A percentile compares a stretch with the other conserved stretches of the same genome.
Evolutionary conservation across 2,329 filamentous ascomycete genomes (phyloP).

Genomic region (Albophoma yamanashiensis): DNA sequence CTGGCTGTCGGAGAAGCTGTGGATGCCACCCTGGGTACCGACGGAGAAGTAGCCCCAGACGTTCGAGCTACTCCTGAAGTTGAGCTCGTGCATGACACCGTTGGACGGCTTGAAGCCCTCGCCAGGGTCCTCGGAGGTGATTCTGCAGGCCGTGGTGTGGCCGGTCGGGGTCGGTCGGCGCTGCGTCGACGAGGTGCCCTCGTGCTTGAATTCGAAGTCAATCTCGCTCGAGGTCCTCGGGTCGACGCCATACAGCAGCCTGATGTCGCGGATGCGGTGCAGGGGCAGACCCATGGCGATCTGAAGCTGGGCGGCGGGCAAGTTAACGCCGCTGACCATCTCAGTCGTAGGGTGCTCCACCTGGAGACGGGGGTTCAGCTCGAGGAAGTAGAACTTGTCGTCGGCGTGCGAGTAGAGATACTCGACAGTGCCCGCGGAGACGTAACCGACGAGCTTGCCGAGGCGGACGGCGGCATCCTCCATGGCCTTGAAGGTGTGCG

Average conservation of each 20-base stretch:
- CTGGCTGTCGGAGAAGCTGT: slow-evolving; percentile 98
- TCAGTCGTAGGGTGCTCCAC: slow-evolving; percentile 99
- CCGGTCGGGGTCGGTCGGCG: slow-evolving; percentile 87
- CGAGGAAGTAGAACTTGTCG: slow-evolving; percentile 98
- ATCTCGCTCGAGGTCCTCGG: slow-evolving; percentile 78
- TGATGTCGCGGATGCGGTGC: slow-evolving; percentile 91
- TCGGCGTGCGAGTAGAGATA: slow-evolving; percentile 97
- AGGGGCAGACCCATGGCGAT: slow-evolving; percentile 97
- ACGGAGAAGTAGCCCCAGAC: slow-evolving; percentile 99
- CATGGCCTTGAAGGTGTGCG: slow-evolving; percentile 86
- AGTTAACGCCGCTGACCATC: slow-evolving; percentile 96
- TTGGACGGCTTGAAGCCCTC: slow-evolving; percentile 99
- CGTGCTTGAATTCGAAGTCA: slow-evolving; percentile 90
- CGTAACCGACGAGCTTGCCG: slow-evolving; percentile 90
- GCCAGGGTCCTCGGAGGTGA: slow-evolving; percentile 96
- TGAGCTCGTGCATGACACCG: slow-evolving; percentile 97
- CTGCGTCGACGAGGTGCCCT: slow-evolving; percentile 69
- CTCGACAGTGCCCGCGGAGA: slow-evolving; percentile 96
- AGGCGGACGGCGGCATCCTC: slow-evolving; percentile 92
- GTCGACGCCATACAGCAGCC: slow-evolving; percentile 90
- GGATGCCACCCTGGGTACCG: slow-evolving; percentile 89
- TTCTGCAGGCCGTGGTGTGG: slow-evolving; percentile 96
- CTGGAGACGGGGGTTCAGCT: slow-evolving; percentile 97
- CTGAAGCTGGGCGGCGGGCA: slow-evolving; percentile 95
- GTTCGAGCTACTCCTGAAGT: slow-evolving; percentile 97